phyloP scores from a whole-genome alignment of 2,329 filamentous ascomycete genomes.

The Colletotrichum navitas region DNA sequence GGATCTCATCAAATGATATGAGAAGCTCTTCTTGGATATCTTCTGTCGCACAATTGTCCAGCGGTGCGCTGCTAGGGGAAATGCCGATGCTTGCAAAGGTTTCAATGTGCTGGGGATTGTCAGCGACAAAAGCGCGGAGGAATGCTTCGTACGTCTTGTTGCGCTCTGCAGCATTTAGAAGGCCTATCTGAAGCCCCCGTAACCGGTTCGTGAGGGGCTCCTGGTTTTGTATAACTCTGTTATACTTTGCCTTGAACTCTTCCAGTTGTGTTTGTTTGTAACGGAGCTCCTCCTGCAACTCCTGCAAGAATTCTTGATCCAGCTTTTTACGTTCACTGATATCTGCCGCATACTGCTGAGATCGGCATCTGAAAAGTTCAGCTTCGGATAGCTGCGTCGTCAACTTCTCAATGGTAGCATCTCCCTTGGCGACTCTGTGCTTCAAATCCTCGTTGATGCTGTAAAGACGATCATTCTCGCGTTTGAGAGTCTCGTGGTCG shows the following conservation, averaged over 20 bases:
- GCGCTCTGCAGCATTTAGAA: conserved; percentile 24
- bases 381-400: conserved; percentile 2
- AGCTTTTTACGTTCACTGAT: conserved; percentile 6
- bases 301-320: neutral
- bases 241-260: conserved; percentile 26
- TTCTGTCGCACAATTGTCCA: neutral
- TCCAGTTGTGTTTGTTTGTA: conserved; percentile 3
- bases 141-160: conserved; percentile 29
- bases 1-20: conserved; percentile 8
- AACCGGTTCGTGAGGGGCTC: neutral
- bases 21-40: neutral
- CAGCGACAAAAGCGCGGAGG: conserved; percentile 3
- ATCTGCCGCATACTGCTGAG: conserved; percentile 18
- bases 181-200: conserved; percentile 6
- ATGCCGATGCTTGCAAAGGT: conserved; percentile 19
- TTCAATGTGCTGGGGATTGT: conserved; percentile 19
- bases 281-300: conserved; percentile 4
- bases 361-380: conserved; percentile 7
- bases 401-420: conserved; percentile 2
- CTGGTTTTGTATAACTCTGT: neutral
- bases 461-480: conserved; percentile 22
- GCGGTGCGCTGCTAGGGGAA: neutral
- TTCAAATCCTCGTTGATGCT: conserved; percentile 19
- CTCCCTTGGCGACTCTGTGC: neutral
- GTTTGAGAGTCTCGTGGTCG: conserved; percentile 24